Base-by-base conservation (phyloP, 768 basidiomycete species). In the Lentinula lateritia region DNA sequence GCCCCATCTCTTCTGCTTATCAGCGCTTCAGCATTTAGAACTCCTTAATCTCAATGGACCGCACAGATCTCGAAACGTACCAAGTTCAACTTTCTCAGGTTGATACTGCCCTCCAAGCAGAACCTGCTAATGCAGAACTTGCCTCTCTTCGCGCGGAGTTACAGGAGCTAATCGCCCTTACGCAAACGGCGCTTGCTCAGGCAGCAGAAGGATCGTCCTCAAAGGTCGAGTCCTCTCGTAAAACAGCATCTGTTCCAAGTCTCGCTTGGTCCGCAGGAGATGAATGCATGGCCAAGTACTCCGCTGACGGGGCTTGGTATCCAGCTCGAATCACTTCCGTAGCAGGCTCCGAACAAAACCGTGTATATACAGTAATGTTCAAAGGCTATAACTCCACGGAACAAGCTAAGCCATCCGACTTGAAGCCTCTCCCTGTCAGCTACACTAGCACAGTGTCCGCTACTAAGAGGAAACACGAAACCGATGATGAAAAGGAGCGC, bases 301-400 rank as follows among this genome's bases (percentile, higher is more conserved):
- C 91, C 8, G 84, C 82, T 42, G 94, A 95, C 73, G 88, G 89
- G 46, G 76, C 78, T 63, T 95, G 89, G 86, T 95, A 95, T 72
- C 90, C 94, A 45, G 94, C 93, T 43, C 86, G 92, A 32, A 92
- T 96, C 75, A 90, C 87, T 18, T 88, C 86, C 52, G 80, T 95
- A 56, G 90, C 90, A 61, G 93, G 93, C 48, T 87, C 91, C 32
- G 75, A 83, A 60, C 89, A 92, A 60, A 90, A 93, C 68, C 83
- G 88, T 15, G 88, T 91, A 62, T 96, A 91, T 78, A 92, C 87
- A 72, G 89, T 96, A 68, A 82, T 94, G 39, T 96, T 94, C 81
- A 91, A 92, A 70, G 90, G 88, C 4, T 95, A 95, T 79, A 92
- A 94, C 71, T 90, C 89, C 34, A 94, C 94, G 32, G 94, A 95